phyloP scores from a whole-genome alignment of 345 rosid genomes.

The Linum lewisii region DNA sequence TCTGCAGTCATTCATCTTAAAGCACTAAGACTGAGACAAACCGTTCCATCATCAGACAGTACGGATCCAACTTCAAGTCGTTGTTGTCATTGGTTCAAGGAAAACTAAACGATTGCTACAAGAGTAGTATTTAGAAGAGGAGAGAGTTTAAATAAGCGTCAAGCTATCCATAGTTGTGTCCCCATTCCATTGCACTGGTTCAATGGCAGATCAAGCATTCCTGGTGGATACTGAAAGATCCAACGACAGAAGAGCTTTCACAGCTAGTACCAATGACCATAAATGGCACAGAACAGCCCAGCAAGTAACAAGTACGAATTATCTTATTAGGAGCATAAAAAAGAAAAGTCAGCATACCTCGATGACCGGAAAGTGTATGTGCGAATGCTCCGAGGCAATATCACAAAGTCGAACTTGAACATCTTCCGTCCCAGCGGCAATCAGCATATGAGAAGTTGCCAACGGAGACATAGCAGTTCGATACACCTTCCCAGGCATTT shows the following conservation, averaged over 20 bases:
- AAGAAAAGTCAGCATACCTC: slow-evolving; percentile 41
- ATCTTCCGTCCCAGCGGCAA: slow-evolving; percentile 93
- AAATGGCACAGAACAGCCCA: not conserved
- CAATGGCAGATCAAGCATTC: too few species aligned
- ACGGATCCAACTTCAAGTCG: not conserved
- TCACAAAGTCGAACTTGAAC: slow-evolving; percentile 96
- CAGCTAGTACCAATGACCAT: not conserved
- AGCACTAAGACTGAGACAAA: not conserved
- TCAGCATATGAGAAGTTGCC: slow-evolving; percentile 79
- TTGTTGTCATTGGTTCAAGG: too few species aligned
- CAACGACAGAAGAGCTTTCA: not conserved
- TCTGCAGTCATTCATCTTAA: not conserved
- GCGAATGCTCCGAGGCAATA: slow-evolving; percentile 79
- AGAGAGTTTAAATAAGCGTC: too few species aligned
- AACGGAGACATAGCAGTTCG: slow-evolving; percentile 81
- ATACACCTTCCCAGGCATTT: slow-evolving; percentile 94
- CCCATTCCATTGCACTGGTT: too few species aligned
- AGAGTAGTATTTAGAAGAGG: too few species aligned
- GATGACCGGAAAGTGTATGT: slow-evolving; percentile 92
- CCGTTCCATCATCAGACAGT: not conserved
- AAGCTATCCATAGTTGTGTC: too few species aligned
- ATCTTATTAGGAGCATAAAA: not conserved
- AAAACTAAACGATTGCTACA: too few species aligned
- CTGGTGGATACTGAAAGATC: not conserved
- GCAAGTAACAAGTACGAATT: not conserved